phyloP scores from a whole-genome alignment of 1,284 basidiomycete genomes.

The Thelephora terrestris region DNA sequence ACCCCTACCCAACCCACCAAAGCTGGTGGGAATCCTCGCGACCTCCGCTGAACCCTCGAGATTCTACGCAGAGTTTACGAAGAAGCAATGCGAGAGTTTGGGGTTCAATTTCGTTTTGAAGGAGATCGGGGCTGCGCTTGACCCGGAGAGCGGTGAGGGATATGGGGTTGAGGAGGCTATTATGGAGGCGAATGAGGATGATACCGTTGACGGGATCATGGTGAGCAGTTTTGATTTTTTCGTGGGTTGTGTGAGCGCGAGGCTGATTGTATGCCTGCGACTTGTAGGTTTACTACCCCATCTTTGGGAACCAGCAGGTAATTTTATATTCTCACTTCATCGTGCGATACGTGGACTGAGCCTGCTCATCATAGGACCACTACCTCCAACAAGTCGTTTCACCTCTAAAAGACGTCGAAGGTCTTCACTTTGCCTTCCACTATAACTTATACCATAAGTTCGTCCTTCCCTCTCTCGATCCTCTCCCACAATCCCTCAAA shows the following conservation, averaged over 20 bases:
- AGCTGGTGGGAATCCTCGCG: slow-evolving; percentile 87
- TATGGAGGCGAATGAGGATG: slow-evolving; percentile 88
- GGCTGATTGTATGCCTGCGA: slow-evolving; percentile 4
- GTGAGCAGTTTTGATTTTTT: slow-evolving; percentile 33
- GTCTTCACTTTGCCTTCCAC: slow-evolving; percentile 91
- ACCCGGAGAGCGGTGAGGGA: slow-evolving; percentile 37
- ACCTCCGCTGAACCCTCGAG: slow-evolving; percentile 82
- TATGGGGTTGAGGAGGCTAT: slow-evolving; percentile 90
- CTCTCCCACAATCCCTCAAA: neutral
- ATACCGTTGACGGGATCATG: slow-evolving; percentile 90
- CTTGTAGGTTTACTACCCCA: slow-evolving; percentile 82
- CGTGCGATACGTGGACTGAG: neutral
- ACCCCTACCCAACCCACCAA: slow-evolving; percentile 40
- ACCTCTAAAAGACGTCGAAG: slow-evolving; percentile 95
- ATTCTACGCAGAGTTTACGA: slow-evolving; percentile 90
- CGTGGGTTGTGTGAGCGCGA: slow-evolving; percentile 3
- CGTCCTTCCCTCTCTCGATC: slow-evolving; percentile 14
- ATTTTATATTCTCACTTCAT: slow-evolving; percentile 6
- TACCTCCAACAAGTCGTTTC: slow-evolving; percentile 95
- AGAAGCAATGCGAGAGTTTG: slow-evolving; percentile 82
- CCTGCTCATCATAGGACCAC: slow-evolving; percentile 59
- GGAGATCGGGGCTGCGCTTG: slow-evolving; percentile 56
- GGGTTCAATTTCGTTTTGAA: slow-evolving; percentile 83
- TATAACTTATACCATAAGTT: slow-evolving; percentile 97
- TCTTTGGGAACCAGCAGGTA: slow-evolving; percentile 80